Evolutionary conservation across 768 basidiomycete species (phyloP), one percentile per base, ranked within the genome.

Genomic region (Tylopilus felleus): DNA sequence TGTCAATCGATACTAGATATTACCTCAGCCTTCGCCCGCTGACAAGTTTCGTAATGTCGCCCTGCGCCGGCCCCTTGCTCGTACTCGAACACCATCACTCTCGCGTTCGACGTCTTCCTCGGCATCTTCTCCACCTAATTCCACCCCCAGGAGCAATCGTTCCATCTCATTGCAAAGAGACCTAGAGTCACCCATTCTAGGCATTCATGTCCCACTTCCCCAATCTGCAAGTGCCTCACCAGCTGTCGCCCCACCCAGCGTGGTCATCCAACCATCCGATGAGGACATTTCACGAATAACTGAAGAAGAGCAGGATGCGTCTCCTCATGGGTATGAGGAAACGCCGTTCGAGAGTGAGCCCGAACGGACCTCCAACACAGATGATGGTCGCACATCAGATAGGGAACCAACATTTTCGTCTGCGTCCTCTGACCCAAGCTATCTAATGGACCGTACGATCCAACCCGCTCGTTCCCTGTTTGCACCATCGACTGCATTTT

Each of bases 321-420:
- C 13, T 33, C 28, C 49, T 28, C 1, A 35, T 6, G 35, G 3
- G 6, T 6, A 50, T 4, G 61, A 62, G 16, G 53, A 63, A 8
- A 38, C n/a, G 1, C 53, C 51, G 12, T 23, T 46, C 4, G 59
- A 69, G 47, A 68, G 61, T 35, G 66, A 62, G 28, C 48, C 40
- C 17, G 69, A 70, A 42, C 63, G 13, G 16, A 46, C 36, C 31
- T 52, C 52, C 39, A 64, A 62, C 47, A 54, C 57, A 8, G 67
- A 72, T 23, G 66, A 66, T 40, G 60, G 43, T 60, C 70, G 21
- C 60, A 66, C 53, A 8, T 58, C 54, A 29, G 68, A 68, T 22
- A 70, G 64, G 33, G 85, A 87, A 47, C 84, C 86, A 5, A 89
- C 87, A 0, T 89, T 89, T 62, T 88, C 87, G 0, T 87, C 88